phyloP scores from a whole-genome alignment of 148 eudicot species.

The Bassia scoparia region DNA sequence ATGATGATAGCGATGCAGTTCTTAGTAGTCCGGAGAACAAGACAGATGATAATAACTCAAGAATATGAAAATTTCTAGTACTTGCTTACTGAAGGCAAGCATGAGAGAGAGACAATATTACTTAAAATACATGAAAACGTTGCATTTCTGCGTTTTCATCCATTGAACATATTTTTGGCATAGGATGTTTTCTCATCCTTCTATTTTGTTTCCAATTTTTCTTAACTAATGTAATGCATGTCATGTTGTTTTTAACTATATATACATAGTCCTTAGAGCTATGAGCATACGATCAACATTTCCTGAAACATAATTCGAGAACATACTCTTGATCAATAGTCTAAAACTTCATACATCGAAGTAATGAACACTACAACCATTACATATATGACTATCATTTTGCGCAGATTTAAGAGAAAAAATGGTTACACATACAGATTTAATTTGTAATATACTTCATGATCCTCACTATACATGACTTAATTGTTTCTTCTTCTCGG shows the following conservation, averaged over 20 bases:
- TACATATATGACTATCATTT: neutral
- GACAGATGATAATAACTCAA: neutral
- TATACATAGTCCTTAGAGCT: too few relatives aligned
- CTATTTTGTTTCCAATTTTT: neutral
- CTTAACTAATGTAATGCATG: neutral
- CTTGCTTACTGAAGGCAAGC: neutral
- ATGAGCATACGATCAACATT: too few relatives aligned
- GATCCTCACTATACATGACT: neutral
- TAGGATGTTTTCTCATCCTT: neutral
- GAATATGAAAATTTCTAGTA: neutral
- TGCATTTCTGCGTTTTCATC: neutral
- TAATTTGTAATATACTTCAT: too few relatives aligned
- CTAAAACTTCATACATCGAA: too few relatives aligned
- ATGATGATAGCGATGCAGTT: conserved; percentile 13
- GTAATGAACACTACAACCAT: too few relatives aligned
- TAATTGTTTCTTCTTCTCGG: neutral
- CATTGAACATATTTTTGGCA: neutral
- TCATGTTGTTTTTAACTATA: too few relatives aligned
- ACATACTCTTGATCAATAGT: too few relatives aligned
- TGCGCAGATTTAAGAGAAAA: too few relatives aligned
- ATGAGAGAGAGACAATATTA: neutral
- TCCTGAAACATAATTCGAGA: too few relatives aligned
- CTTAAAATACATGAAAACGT: neutral
- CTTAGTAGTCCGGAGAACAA: neutral
- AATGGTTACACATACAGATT: too few relatives aligned